These are phyloP conservation scores for Cercospora nicotianae DNA, from an alignment of 2,329 filamentous ascomycete genomes.

Conservation along the genomic window DNA sequence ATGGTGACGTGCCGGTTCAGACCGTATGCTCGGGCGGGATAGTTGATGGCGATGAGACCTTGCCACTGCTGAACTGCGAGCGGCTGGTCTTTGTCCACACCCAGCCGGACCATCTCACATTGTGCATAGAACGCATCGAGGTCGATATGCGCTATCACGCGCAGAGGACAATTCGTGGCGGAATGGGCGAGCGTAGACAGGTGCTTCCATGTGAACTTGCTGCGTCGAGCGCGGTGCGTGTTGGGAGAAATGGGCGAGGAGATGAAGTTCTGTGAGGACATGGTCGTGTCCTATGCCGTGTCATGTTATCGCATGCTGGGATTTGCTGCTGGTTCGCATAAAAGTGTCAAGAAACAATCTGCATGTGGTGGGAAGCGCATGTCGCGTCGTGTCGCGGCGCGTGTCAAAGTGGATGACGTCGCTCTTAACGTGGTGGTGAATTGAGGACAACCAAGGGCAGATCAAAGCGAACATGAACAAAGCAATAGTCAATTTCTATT, in stretches of 20 bases:
- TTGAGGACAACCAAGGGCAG: background rate
- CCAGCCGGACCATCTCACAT: constrained; percentile 88
- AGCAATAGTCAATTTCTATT: constrained; percentile 1
- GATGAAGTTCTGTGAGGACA: constrained; percentile 34
- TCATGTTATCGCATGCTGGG: constrained; percentile 17
- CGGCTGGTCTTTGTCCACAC: constrained; percentile 70
- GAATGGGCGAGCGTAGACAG: constrained; percentile 72
- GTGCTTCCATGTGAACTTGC: constrained; percentile 82
- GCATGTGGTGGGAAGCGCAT: background rate
- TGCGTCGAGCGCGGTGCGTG: constrained; percentile 46
- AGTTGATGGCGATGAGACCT: constrained; percentile 93
- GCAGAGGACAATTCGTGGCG: constrained; percentile 71
- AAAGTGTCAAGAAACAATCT: background rate
- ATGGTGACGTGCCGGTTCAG: constrained; percentile 77
- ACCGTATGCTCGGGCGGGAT: constrained; percentile 78
- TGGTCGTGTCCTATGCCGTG: constrained; percentile 8
- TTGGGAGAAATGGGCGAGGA: constrained; percentile 35
- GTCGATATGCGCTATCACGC: constrained; percentile 88
- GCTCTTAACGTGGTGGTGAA: background rate
- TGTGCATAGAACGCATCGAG: constrained; percentile 95
- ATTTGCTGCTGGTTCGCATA: background rate
- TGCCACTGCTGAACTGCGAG: constrained; percentile 96
- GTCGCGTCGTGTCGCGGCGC: background rate
- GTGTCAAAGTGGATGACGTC: constrained; percentile 3
- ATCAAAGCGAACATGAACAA: background rate